phyloP scores from a whole-genome alignment of 306 rosid species.

The Gillenia trifoliata region DNA sequence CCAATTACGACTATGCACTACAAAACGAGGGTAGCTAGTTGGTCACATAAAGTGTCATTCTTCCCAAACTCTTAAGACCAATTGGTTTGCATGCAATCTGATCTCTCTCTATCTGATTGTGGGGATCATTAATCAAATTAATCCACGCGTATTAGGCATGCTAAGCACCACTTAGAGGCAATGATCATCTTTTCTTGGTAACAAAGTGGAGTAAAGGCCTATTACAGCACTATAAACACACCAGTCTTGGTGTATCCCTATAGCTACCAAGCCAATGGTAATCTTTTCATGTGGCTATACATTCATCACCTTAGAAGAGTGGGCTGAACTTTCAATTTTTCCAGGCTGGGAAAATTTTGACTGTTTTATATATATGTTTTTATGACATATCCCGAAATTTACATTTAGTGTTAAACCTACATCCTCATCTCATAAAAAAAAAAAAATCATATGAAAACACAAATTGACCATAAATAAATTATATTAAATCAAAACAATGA shows the following conservation, averaged over 20 bases:
- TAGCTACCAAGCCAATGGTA: not conserved
- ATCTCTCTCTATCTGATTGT: not conserved
- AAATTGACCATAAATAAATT: not conserved
- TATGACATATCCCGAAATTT: not conserved
- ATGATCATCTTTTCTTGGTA: not conserved
- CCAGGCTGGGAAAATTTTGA: not conserved
- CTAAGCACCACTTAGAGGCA: not conserved
- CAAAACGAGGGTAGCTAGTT: not conserved
- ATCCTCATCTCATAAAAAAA: not conserved
- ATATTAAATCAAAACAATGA: not conserved
- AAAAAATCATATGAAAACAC: not conserved
- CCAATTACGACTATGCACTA: not conserved
- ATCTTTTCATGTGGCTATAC: not conserved
- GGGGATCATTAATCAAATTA: not conserved
- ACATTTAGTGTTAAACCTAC: not conserved
- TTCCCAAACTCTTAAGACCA: not conserved
- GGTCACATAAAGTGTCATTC: not conserved
- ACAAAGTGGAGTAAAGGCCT: not conserved
- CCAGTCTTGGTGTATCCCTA: not conserved
- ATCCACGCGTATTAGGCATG: constrained; percentile 4
- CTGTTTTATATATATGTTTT: too few species aligned
- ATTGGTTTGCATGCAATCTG: not conserved
- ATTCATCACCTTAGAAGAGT: not conserved
- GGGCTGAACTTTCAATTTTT: not conserved
- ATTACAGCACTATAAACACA: not conserved